Evolutionary conservation across 495 filamentous ascomycete genomes (phyloP).

Genomic region (Patellaria atrata): DNA sequence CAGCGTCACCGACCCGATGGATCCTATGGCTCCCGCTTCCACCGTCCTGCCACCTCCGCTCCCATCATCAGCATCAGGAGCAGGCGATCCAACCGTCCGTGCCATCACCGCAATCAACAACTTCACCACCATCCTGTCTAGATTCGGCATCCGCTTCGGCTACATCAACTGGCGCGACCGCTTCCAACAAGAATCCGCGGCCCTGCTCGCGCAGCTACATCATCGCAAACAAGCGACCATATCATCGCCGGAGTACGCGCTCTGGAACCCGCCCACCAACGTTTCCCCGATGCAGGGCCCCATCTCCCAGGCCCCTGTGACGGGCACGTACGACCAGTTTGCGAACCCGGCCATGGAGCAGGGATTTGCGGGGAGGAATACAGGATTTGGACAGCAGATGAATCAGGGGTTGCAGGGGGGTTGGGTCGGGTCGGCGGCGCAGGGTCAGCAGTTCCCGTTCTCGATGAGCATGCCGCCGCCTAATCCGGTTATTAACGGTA

Average conservation of each 20-base stretch:
- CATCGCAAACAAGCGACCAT: no score
- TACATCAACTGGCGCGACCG: slow-evolving; percentile 26
- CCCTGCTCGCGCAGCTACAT: slow-evolving; percentile 12
- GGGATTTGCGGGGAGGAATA: background rate
- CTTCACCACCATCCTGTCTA: slow-evolving; percentile 20
- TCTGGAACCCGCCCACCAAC: no score
- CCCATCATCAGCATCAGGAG: slow-evolving; percentile 10
- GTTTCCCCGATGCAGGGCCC: no score
- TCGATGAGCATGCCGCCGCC: background rate
- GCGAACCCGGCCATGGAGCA: background rate
- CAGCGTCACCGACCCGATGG: slow-evolving; percentile 4
- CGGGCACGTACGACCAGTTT: no score
- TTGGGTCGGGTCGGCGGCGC: background rate
- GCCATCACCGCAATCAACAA: slow-evolving; percentile 24
- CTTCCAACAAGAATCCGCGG: slow-evolving; percentile 17
- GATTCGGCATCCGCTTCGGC: slow-evolving; percentile 25
- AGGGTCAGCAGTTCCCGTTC: background rate
- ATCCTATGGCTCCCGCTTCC: slow-evolving; percentile 12
- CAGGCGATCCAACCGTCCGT: slow-evolving; percentile 10
- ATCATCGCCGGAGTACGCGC: no score
- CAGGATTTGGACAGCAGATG: background rate
- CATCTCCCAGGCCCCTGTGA: no score
- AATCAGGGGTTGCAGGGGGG: background rate
- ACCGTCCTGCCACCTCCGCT: slow-evolving; percentile 8
- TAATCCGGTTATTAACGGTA: background rate